Evolutionary conservation across 805 yeast genomes (phyloP), one percentile per base, ranked within the genome.

Genomic region (Martiniozyma abietophila): DNA sequence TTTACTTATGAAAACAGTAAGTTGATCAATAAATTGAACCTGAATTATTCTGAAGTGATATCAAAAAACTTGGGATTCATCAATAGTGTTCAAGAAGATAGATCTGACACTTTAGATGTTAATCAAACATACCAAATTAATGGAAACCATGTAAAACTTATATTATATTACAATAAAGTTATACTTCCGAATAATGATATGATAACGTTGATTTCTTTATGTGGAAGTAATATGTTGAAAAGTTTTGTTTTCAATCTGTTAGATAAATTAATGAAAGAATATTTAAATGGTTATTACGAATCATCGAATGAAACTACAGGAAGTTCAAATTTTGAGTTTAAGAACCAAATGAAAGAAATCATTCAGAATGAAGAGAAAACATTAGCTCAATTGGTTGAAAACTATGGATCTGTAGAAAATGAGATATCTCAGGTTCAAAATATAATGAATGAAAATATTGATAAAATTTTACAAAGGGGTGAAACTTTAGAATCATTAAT

Each of bases 371-470:
- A 74, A 44, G 80, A 74, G 45, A 42, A 55, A 48, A 66, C 66
- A 38, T 59, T 65, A 40, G 60, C 52, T 35, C 63, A 66, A 5
- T 51, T 62, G 40, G 61, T 52, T 42, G 58, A 39, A 44, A 43
- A 42, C 6, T 58, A 49, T 38, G 60, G 51, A 25, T 37, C 53
- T 18, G 64, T 38, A 31, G 62, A 61, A 31, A 67, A 62, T 38
- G 86, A 80, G 40, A 66, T 80, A 15, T 73, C 71, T 35, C 76
- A 76, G 48, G 81, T 80, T 17, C 62, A 78, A 43, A 69, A 69
- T 34, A 55, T 80, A 41, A 78, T 80, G 86, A 68, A 75, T 39
- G 81, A 77, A 40, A 81, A 80, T 48, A 75, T 80, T 35, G 84
- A 76, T 46, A 67, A 74, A 50, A 67, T 85, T 18, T 60, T 84